Base-by-base conservation (phyloP, 2,329 filamentous ascomycete genomes). In the Scedosporium aurantiacum region DNA sequence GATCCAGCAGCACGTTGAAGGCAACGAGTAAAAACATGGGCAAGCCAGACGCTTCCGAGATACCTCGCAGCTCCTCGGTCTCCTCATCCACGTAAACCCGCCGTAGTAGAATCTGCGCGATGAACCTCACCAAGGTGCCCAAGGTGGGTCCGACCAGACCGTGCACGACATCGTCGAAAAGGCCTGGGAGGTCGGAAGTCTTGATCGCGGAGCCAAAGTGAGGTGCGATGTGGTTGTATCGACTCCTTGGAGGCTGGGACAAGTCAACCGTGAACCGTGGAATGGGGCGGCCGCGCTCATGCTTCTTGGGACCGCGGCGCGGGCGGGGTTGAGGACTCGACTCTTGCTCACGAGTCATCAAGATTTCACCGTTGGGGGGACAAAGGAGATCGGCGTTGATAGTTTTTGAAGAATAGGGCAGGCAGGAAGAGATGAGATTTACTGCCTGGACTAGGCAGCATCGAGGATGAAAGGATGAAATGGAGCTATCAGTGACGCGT, bases 1-100 rank as follows among this genome's bases (percentile, higher is more conserved):
- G 71, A 66, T 89, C 86, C 1, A 88, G 74, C 1, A 87, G 70
- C 1, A 83, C 81, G 65, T 88, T 88, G 65, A 86, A 78, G 2
- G 79, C 79, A 2, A 88, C 78, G 0, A 88, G 73, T 0, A 87
- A 70, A 65, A 85, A 83, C 68, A 87, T 73, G 1, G 80, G 75
- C 3, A 88, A 73, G 0, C 76, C 78, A 0, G 77, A 77, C 2
- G 70, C 75, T 27, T 72, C 68, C 27, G 78, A 76, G 41, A 88
- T 84, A 0, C 85, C 85, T 3, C 69, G 71, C n/a, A 89, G 70
- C 68, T 88, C 85, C 54, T 79, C 75, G 0, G 79, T 85, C 68
- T 88, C 83, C 65, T 87, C 83, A 0, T 70, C 60, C 18, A 75
- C 76, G 67, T 81, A 74, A 0, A 88, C 70, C 1, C 77, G 72